phyloP scores from a whole-genome alignment of 1,284 basidiomycete genomes.

The Apiotrichum porosum region DNA sequence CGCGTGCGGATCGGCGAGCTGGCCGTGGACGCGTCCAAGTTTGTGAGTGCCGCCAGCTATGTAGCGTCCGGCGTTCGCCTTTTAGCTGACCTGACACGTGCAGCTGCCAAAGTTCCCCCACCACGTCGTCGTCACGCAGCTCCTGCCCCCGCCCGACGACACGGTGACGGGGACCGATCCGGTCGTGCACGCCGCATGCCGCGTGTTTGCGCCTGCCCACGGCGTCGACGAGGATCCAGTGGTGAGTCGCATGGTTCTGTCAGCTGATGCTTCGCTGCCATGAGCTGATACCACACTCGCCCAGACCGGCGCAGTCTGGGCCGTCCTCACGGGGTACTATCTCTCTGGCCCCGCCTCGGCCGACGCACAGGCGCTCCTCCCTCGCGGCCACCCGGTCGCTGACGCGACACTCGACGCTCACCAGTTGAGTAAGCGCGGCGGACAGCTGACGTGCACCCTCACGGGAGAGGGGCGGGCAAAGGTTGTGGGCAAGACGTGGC shows the following conservation, averaged over 20 bases:
- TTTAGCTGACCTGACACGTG: too few relatives aligned
- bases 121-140: not conserved
- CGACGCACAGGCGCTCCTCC: not conserved
- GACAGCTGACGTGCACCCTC: conserved; percentile 6
- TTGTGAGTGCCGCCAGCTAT: not conserved
- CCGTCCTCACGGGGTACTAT: conserved; percentile 34
- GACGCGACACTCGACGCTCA: conserved; percentile 2
- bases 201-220: conserved; percentile 23
- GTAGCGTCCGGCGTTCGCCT: too few relatives aligned
- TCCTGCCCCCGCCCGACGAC: not conserved
- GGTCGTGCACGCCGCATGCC: not conserved
- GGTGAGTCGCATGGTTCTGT: conserved; percentile 15
- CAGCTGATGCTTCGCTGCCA: too few relatives aligned
- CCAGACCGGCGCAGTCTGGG: conserved; percentile 38
- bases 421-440: conserved; percentile 12
- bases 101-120: not conserved
- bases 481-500: not conserved
- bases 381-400: not conserved
- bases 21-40: not conserved
- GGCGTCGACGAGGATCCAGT: conserved; percentile 35
- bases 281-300: too few relatives aligned
- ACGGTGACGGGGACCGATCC: not conserved
- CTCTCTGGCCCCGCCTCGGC: conserved; percentile 9
- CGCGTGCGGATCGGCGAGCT: not conserved
- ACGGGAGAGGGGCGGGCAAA: not conserved